Conservation (phyloP, 139 green algal genomes). For the Mychonastes homosphaera region DNA sequence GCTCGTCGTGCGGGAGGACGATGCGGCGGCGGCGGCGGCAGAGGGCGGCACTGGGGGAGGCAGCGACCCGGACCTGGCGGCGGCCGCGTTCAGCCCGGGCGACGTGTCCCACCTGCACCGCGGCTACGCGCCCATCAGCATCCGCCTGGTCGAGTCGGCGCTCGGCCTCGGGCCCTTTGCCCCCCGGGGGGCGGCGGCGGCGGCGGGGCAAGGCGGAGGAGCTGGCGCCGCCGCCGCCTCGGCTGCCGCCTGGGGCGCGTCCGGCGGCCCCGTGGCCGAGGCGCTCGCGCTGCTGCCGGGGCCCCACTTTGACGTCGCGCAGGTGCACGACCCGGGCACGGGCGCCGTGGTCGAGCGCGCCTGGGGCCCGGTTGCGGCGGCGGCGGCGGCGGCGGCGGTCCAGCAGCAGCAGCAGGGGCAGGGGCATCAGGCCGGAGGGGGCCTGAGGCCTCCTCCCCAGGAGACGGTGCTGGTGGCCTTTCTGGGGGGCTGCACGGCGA, state of each 20-base stretch:
- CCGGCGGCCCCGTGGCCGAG: conserved; percentile 31
- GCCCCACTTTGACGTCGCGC: conserved; percentile 60
- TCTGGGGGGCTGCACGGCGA: conserved; percentile 77
- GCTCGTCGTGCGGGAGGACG: conserved; percentile 57
- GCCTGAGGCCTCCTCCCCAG: neutral
- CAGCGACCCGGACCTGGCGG: too few relatives aligned
- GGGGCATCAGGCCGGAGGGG: neutral
- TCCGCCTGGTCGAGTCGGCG: conserved; percentile 72
- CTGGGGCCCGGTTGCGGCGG: neutral
- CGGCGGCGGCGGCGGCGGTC: conserved; percentile 2
- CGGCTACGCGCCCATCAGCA: conserved; percentile 77
- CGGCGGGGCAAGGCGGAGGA: too few relatives aligned
- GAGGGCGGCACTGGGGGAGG: too few relatives aligned
- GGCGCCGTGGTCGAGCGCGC: conserved; percentile 8
- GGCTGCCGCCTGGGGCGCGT: conserved; percentile 3
- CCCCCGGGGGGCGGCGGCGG: too few relatives aligned
- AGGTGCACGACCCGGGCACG: conserved; percentile 34
- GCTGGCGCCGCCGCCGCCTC: too few relatives aligned
- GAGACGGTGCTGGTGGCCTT: conserved; percentile 71
- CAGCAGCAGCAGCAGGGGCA: conserved; percentile 12
- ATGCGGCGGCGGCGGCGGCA: conserved; percentile 13
- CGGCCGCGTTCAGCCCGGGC: conserved; percentile 6
- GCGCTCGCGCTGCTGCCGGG: conserved; percentile 56
- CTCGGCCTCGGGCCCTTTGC: conserved; percentile 14
- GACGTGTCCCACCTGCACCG: conserved; percentile 30